phyloP scores from a whole-genome alignment of 495 filamentous ascomycete genomes.

The Neurospora sp. region DNA sequence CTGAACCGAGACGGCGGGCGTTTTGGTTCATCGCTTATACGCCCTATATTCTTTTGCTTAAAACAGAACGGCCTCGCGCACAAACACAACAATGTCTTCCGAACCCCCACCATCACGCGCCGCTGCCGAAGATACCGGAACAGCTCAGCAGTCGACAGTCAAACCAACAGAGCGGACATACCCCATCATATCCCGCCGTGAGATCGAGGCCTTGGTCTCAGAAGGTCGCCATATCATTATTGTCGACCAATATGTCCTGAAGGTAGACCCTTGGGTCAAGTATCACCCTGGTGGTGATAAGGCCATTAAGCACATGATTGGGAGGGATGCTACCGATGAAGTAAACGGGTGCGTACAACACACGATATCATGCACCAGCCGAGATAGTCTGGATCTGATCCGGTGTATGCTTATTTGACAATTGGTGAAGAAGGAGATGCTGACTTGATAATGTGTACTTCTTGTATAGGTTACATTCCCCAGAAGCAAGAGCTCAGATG shows the following conservation, averaged over 20 bases:
- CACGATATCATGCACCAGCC: background rate
- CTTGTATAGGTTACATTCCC: constrained; percentile 63
- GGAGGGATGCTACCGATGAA: constrained; percentile 93
- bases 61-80: background rate
- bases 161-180: constrained; percentile 26
- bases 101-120: background rate
- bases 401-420: background rate
- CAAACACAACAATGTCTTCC: background rate
- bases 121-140: background rate
- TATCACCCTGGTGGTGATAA: constrained; percentile 92
- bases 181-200: constrained; percentile 51
- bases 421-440: background rate
- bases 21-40: background rate
- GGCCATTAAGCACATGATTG: constrained; percentile 90
- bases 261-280: constrained; percentile 75
- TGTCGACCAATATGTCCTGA: constrained; percentile 68
- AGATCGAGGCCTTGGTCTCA: constrained; percentile 81
- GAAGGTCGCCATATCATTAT: constrained; percentile 77
- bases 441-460: background rate
- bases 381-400: background rate
- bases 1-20: background rate
- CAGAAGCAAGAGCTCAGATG: constrained; percentile 69
- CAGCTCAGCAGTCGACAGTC: background rate
- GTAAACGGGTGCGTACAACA: constrained; percentile 65
- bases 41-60: background rate